Evolutionary conservation across 139 green algal species (phyloP).

Genomic region (Chlorella sp.): DNA sequence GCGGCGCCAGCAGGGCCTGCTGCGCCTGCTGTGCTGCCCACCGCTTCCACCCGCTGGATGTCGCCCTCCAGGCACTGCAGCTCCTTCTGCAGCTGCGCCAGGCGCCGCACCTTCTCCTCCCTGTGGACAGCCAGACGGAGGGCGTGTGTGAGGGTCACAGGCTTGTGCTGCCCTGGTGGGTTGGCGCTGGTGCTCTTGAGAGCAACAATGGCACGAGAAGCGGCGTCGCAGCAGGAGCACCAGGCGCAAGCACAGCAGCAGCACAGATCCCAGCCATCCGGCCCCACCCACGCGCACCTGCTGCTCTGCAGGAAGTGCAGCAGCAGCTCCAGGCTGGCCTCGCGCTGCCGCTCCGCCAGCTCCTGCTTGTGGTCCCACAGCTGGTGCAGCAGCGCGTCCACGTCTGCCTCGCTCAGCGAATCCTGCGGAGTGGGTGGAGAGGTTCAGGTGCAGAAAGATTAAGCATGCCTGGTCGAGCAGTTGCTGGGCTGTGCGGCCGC

Average conservation of each 20-base stretch:
- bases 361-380: conserved; percentile 56
- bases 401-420: conserved; percentile 27
- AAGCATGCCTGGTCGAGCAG: too few species aligned
- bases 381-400: conserved; percentile 66
- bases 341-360: conserved; percentile 61
- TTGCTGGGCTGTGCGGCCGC: too few species aligned
- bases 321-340: conserved; percentile 75
- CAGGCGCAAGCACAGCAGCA: too few species aligned
- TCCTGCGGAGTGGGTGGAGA: too few species aligned
- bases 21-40: not conserved
- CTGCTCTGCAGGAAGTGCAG: conserved; percentile 82
- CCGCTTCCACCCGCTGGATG: conserved; percentile 52
- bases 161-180: too few species aligned
- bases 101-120: conserved; percentile 49
- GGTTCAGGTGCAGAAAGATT: too few species aligned
- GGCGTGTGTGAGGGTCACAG: too few species aligned
- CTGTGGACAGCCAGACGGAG: conserved; percentile 5
- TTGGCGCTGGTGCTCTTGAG: too few species aligned
- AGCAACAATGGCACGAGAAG: not conserved
- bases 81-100: conserved; percentile 64
- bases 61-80: conserved; percentile 70
- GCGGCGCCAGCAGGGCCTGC: not conserved
- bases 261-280: too few species aligned
- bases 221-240: not conserved
- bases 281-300: conserved; percentile 44